Conservation (phyloP, 306 rosid genomes). For the Pueraria montana region DNA sequence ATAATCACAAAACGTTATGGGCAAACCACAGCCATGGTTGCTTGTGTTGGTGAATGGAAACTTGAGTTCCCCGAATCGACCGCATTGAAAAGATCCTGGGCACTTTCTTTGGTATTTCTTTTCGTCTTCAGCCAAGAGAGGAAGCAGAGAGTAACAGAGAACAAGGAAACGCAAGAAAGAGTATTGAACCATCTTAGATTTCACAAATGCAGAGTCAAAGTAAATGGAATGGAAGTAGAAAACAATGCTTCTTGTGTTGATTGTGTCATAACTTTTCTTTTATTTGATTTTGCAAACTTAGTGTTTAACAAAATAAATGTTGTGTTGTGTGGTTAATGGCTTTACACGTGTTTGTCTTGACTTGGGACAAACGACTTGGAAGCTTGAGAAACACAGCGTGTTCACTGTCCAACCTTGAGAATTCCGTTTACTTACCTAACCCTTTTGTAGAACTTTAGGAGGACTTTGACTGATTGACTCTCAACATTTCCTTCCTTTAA, state of each 20-base stretch:
- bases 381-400: slow-evolving; percentile 6
- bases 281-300: neutral
- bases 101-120: neutral
- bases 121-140: slow-evolving; percentile 4
- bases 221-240: neutral
- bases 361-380: neutral
- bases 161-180: neutral
- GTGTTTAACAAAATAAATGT: neutral
- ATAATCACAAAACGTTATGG: neutral
- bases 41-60: neutral
- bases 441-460: too few species aligned
- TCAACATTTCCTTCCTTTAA: neutral
- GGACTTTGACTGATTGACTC: neutral
- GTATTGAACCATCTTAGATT: neutral
- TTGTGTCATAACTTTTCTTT: neutral
- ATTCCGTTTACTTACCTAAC: neutral
- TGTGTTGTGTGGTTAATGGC: slow-evolving; percentile 16
- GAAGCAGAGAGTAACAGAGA: neutral
- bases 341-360: neutral
- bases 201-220: neutral
- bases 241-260: neutral
- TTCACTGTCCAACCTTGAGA: neutral
- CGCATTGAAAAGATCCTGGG: neutral
- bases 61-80: neutral
- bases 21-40: neutral